Conservation (phyloP, 2,329 filamentous ascomycete species). For the Fusarium oligoseptatum region DNA sequence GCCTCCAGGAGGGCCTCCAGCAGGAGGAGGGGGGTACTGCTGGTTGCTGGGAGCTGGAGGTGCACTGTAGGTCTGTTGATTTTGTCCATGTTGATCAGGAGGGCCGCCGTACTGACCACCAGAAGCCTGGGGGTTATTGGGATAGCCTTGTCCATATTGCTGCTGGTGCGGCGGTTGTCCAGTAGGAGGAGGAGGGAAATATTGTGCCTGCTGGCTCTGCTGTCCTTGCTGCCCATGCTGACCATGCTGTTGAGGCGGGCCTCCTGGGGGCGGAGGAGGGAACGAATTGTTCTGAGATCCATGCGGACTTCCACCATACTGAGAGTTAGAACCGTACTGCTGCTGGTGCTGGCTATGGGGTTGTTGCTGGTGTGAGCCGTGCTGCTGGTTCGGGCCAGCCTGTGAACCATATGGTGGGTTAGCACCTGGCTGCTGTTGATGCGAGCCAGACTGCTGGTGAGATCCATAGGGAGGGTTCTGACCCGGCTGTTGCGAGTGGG, state of each 20-base stretch:
- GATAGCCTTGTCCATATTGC: constrained; percentile 38
- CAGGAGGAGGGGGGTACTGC: constrained; percentile 44
- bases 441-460: constrained; percentile 16
- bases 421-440: constrained; percentile 35
- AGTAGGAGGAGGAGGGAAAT: constrained; percentile 40
- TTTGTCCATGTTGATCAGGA: constrained; percentile 43
- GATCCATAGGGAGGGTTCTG: not conserved
- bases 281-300: constrained; percentile 44
- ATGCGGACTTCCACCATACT: constrained; percentile 40
- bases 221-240: constrained; percentile 28
- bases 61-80: constrained; percentile 39
- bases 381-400: constrained; percentile 7
- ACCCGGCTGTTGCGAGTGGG: constrained; percentile 27
- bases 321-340: constrained; percentile 33
- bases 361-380: constrained; percentile 23
- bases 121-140: constrained; percentile 34
- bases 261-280: constrained; percentile 42
- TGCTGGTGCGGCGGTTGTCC: constrained; percentile 41
- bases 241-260: constrained; percentile 37
- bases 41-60: constrained; percentile 37
- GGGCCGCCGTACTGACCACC: constrained; percentile 38
- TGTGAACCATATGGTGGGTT: constrained; percentile 28
- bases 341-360: constrained; percentile 1
- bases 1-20: constrained; percentile 37
- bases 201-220: constrained; percentile 31